These are phyloP conservation scores for Diaporthe sp. DNA, from an alignment of 2,329 filamentous ascomycete genomes.

Conservation along the genomic window DNA sequence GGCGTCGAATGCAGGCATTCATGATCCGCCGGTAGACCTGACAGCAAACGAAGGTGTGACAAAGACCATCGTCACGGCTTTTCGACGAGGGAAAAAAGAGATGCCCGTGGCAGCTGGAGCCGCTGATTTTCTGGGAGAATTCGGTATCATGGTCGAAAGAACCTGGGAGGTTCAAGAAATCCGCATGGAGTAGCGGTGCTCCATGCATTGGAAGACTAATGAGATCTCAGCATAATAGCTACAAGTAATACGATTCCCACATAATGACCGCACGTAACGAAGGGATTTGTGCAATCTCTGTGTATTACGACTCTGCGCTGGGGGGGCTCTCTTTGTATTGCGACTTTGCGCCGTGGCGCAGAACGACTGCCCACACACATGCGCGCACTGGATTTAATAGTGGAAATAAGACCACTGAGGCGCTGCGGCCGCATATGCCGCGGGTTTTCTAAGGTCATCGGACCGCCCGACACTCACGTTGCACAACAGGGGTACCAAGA, in stretches of 20 bases:
- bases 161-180: constrained; percentile 17
- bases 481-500: neutral
- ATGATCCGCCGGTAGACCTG: neutral
- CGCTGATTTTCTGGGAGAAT: constrained; percentile 14
- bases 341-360: too few relatives aligned
- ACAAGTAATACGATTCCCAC: neutral
- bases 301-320: neutral
- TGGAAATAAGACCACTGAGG: neutral
- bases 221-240: neutral
- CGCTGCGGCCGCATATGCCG: neutral
- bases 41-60: neutral
- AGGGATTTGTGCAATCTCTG: neutral
- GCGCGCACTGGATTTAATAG: neutral
- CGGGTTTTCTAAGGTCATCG: neutral
- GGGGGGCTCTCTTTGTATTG: too few relatives aligned
- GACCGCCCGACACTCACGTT: neutral
- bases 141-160: neutral
- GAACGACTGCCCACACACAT: too few relatives aligned
- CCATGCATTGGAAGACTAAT: neutral
- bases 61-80: neutral
- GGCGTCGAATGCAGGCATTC: neutral
- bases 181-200: neutral
- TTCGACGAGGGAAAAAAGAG: neutral
- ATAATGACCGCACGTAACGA: neutral
- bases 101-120: neutral